Evolutionary conservation across 495 filamentous ascomycete genomes (phyloP), one percentile per base, ranked within the genome.

Genomic region (Daldinia vernicosa): DNA sequence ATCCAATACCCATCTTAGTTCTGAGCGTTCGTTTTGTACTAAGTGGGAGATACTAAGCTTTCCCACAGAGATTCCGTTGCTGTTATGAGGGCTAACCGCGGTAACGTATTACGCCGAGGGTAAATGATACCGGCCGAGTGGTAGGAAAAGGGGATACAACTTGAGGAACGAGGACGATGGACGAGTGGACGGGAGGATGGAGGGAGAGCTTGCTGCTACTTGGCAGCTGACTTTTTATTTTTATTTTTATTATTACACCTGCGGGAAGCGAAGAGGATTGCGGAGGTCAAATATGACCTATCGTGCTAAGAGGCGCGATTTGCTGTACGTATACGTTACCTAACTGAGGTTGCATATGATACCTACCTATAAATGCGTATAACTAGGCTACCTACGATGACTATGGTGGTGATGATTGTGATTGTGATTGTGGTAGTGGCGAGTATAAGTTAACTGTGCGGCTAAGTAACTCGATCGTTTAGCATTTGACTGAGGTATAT

Each of bases 281-380:
- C 1, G 9, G 9, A 17, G 24, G 45, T 40, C 45, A 51, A 12
- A 51, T 14, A 51, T 17, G 45, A 51, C 45, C 17, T 9, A 11
- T 17, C 19, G 22, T 8, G 45, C 45, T 51, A 17, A 22, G 45
- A 51, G 32, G 39, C 39, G 43, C 19, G 19, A 8, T 47, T 47
- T 47, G 43, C 43, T 47, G 43, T 47, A 47, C 43, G 19, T 47
- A 47, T 24, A 47, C 43, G 43, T 40, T 14, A 35, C 33, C 33
- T 35, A 35, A 24, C 43, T 47, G 24, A 47, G 43, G 43, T 9
- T 47, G 19, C 43, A 19, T 47, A 47, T 47, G 9, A 47, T 47
- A 47, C 43, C 43, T 47, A 47, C 43, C 43, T 47, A 47, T 47
- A 22, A 47, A 47, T 47, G 19, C 43, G 11, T 24, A 47, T 24